Conservation (phyloP, 768 basidiomycete genomes). For the Hericium rajendrae region DNA sequence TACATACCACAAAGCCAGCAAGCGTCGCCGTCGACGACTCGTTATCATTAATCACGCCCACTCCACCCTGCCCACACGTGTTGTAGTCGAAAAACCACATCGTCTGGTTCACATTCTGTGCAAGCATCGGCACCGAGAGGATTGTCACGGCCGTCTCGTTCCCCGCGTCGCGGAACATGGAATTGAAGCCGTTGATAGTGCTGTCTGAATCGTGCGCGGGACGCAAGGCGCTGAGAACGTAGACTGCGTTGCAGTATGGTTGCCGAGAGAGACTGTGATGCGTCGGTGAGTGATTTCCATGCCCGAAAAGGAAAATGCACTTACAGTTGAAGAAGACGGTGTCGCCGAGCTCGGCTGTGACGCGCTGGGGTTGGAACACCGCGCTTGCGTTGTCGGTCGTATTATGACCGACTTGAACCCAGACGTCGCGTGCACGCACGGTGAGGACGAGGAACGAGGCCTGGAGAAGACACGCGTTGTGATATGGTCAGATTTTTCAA, state of each 20-base stretch:
- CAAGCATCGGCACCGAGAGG: slow-evolving; percentile 33
- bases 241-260: slow-evolving; percentile 38
- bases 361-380: slow-evolving; percentile 36
- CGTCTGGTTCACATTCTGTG: slow-evolving; percentile 31
- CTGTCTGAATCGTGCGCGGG: slow-evolving; percentile 35
- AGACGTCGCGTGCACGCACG: slow-evolving; percentile 28
- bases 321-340: slow-evolving; percentile 48
- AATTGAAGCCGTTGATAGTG: slow-evolving; percentile 51
- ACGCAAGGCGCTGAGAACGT: slow-evolving; percentile 46
- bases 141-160: slow-evolving; percentile 39
- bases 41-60: slow-evolving; percentile 53
- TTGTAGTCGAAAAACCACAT: slow-evolving; percentile 55
- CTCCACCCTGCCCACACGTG: slow-evolving; percentile 47
- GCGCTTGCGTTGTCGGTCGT: slow-evolving; percentile 32
- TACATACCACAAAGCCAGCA: slow-evolving; percentile 34
- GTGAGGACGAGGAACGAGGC: slow-evolving; percentile 11
- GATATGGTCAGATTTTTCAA: not conserved
- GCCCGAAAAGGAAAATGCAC: slow-evolving; percentile 7
- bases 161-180: slow-evolving; percentile 37
- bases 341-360: slow-evolving; percentile 39
- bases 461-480: not conserved
- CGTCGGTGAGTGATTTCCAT: slow-evolving; percentile 34
- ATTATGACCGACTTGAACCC: slow-evolving; percentile 37
- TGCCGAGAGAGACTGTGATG: slow-evolving; percentile 29
- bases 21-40: slow-evolving; percentile 28